A percentile compares a stretch with the other conserved stretches of the same genome.
Evolutionary conservation across 2,329 filamentous ascomycete genomes (phyloP).

Genomic region (Talaromyces islandicus): DNA sequence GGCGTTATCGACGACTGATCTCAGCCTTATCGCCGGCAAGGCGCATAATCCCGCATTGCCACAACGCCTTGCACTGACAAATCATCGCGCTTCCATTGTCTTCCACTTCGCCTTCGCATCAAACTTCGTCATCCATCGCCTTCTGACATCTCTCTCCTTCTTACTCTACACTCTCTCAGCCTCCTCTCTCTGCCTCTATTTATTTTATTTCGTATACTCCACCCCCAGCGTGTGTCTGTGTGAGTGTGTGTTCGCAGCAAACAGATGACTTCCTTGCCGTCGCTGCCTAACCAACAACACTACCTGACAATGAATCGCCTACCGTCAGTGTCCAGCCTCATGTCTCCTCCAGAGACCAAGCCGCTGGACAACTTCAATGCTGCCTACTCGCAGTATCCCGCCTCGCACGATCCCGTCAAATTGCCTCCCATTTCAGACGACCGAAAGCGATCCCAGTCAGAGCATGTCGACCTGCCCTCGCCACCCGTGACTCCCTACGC

Average conservation of each 20-base stretch:
- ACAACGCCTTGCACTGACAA: slow-evolving; percentile 16
- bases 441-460: slow-evolving; percentile 36
- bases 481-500: slow-evolving; percentile 42
- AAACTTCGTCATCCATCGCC: slow-evolving; percentile 17
- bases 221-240: background rate
- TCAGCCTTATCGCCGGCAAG: slow-evolving; percentile 10
- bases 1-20: background rate
- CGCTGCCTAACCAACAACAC: slow-evolving; percentile 10
- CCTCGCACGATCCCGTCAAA: slow-evolving; percentile 26
- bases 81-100: slow-evolving; percentile 22
- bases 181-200: background rate
- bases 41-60: slow-evolving; percentile 10
- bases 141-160: background rate
- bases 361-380: slow-evolving; percentile 44
- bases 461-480: slow-evolving; percentile 37
- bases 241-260: background rate
- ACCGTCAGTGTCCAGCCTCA: slow-evolving; percentile 38
- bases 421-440: slow-evolving; percentile 37
- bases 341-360: slow-evolving; percentile 44
- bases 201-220: background rate
- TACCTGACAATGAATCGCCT: slow-evolving; percentile 34
- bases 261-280: slow-evolving; percentile 9
- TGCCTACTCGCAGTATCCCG: slow-evolving; percentile 22
- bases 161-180: background rate
- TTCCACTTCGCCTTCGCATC: slow-evolving; percentile 20